A percentile compares a stretch with the other conserved stretches of the same genome.
These are phyloP conservation scores for Amanita polypyramis DNA, from an alignment of 768 basidiomycete genomes.

Conservation along the genomic window DNA sequence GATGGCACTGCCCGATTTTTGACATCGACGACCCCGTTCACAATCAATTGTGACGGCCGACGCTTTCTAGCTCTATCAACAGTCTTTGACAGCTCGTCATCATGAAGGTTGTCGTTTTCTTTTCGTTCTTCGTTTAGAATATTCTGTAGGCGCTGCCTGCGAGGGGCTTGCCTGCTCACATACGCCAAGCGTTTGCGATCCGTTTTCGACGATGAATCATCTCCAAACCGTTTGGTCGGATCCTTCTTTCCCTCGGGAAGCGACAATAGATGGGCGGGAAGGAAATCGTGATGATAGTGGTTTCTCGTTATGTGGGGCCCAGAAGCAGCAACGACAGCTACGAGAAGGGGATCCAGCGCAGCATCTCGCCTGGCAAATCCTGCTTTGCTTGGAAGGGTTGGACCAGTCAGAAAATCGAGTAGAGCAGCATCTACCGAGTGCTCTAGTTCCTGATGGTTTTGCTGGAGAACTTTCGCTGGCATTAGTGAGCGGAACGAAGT, in stretches of 20 bases:
- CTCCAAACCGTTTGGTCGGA: slow-evolving; percentile 45
- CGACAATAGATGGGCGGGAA: slow-evolving; percentile 45
- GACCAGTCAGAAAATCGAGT: slow-evolving; percentile 54
- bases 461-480: slow-evolving; percentile 12
- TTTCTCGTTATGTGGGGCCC: slow-evolving; percentile 75
- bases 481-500: slow-evolving; percentile 7
- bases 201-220: slow-evolving; percentile 25
- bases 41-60: slow-evolving; percentile 21
- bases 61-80: slow-evolving; percentile 33
- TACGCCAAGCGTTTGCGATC: slow-evolving; percentile 45
- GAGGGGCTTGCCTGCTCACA: slow-evolving; percentile 68
- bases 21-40: slow-evolving; percentile 12
- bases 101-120: slow-evolving; percentile 37
- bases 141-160: slow-evolving; percentile 42
- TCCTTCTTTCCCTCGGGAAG: slow-evolving; percentile 44
- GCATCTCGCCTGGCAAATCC: slow-evolving; percentile 54
- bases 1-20: slow-evolving; percentile 12
- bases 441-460: slow-evolving; percentile 16
- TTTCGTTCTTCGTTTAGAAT: slow-evolving; percentile 29
- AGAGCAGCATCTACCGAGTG: slow-evolving; percentile 44
- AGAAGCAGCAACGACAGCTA: slow-evolving; percentile 67
- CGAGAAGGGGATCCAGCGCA: slow-evolving; percentile 66
- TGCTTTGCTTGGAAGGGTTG: slow-evolving; percentile 29
- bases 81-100: slow-evolving; percentile 26
- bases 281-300: slow-evolving; percentile 78